Conservation (phyloP, 78 protist species). For the Dictyostelium purpureum region DNA sequence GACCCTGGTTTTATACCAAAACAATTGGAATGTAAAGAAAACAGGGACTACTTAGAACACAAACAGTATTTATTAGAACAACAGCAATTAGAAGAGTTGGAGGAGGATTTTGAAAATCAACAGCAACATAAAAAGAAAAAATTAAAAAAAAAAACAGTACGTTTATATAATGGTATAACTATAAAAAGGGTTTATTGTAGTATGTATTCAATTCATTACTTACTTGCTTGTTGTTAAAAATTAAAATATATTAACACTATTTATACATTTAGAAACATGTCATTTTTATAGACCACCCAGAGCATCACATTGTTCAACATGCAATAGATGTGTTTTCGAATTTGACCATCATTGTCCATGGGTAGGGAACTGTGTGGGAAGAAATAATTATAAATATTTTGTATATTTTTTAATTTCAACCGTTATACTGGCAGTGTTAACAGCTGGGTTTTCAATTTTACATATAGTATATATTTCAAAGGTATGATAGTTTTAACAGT, state of each 20-base stretch:
- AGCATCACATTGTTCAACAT: conserved; percentile 51
- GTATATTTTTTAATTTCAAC: conserved; percentile 55
- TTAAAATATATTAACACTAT: neutral
- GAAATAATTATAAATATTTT: conserved; percentile 47
- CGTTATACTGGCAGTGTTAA: neutral
- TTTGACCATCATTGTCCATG: conserved; percentile 77
- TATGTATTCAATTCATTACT: neutral
- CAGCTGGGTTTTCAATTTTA: neutral
- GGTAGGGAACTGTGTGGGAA: conserved; percentile 70
- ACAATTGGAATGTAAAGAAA: neutral
- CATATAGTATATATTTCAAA: conserved; percentile 3
- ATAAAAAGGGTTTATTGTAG: conserved; percentile 33
- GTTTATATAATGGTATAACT: conserved; percentile 3
- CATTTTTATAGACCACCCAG: conserved; percentile 64
- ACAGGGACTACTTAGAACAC: neutral
- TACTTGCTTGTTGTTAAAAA: neutral
- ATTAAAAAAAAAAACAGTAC: conserved; percentile 17
- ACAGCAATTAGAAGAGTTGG: neutral
- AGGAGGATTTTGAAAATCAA: neutral
- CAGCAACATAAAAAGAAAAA: conserved; percentile 1
- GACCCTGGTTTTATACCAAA: conserved; percentile 66
- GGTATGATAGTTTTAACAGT: too few species aligned
- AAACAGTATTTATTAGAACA: neutral
- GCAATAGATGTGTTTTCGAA: conserved; percentile 55
- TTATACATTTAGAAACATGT: conserved; percentile 29